Percentiles rank a stretch among this genome's conserved stretches.
phyloP scores from a whole-genome alignment of 129 eudicot genomes.

The Flaveria brownii region DNA sequence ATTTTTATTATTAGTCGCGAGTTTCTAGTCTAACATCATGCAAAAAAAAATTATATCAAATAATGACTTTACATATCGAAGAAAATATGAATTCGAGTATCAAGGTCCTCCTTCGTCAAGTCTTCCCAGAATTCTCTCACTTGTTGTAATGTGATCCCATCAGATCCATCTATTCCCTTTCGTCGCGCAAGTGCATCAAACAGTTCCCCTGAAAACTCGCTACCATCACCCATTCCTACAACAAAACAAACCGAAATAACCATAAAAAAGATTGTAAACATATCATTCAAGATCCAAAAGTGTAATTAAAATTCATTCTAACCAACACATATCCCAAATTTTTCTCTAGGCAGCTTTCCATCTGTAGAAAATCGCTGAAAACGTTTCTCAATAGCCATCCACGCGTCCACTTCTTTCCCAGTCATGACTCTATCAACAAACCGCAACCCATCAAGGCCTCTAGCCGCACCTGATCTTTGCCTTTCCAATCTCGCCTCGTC shows the following conservation, averaged over 20 bases:
- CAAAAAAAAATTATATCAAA: not conserved
- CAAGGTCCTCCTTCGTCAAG: slow-evolving; percentile 65
- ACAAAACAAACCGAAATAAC: slow-evolving; percentile 7
- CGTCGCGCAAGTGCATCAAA: slow-evolving; percentile 81
- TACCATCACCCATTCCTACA: slow-evolving; percentile 82
- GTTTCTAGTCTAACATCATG: not conserved
- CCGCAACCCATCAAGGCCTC: slow-evolving; percentile 74
- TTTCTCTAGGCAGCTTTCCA: slow-evolving; percentile 70
- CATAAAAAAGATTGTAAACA: not conserved
- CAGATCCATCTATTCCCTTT: slow-evolving; percentile 40
- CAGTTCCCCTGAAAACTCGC: slow-evolving; percentile 73
- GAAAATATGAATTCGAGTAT: slow-evolving; percentile 84
- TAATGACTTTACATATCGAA: slow-evolving; percentile 72
- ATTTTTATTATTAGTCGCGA: slow-evolving; percentile 1
- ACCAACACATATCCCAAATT: slow-evolving; percentile 91
- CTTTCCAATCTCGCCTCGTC: slow-evolving; percentile 49
- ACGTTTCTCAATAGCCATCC: slow-evolving; percentile 79
- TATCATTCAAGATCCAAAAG: slow-evolving; percentile 17
- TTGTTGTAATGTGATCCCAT: slow-evolving; percentile 60
- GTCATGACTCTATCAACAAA: slow-evolving; percentile 68
- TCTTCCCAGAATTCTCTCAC: slow-evolving; percentile 74
- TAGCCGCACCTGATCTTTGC: slow-evolving; percentile 60
- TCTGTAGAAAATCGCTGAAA: slow-evolving; percentile 49
- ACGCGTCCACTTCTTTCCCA: slow-evolving; percentile 73
- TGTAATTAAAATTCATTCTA: not conserved